Evolutionary conservation across 129 eudicot genomes (phyloP), one percentile per base, ranked within the genome.

Genomic region (carrot (Daucus carota)): DNA sequence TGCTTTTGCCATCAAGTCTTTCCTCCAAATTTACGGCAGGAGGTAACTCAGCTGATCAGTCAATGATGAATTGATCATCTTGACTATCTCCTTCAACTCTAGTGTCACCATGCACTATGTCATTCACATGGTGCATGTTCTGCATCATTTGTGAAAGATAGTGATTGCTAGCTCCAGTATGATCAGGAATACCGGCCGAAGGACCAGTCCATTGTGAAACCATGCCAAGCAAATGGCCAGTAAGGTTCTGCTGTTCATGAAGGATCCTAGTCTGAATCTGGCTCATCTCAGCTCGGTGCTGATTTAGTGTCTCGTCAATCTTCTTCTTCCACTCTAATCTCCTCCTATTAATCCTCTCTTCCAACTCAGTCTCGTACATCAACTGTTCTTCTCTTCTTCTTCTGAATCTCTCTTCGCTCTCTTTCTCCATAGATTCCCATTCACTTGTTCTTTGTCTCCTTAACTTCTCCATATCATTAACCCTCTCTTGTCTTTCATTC

Each of bases 121-220:
- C 96, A 77, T 81, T 81, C 47, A 90, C 90, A 73, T 90, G 96
- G 76, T 90, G 97, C 88, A 92, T 81, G 69, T 85, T 90, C 84
- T 90, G 98, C 92, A 88, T 87, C 97, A 93, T 90, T 75, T 93
- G 98, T 6, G 98, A 90, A 33, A 93, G 79, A 83, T 93, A 90
- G 78, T 93, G 96, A 71, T 80, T 83, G 72, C 83, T 83, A 17
- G 87, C 92, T 33, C 86, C 86, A 31, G 89, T 80, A 76, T 86
- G 92, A 80, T 92, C 98, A 5, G 93, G 69, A 57, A 89, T 86
- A 50, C 87, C 91, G 44, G 84, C 42, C 14, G 92, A 83, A 73
- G 85, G 92, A 46, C 95, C 92, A 28, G 85, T 84, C 98, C 98
- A 93, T 77, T 93, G 97, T 0, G 97, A 84, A 84, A 93, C 87